Conservation (phyloP, 208 protist genomes). For the Crithidia expoeki region DNA sequence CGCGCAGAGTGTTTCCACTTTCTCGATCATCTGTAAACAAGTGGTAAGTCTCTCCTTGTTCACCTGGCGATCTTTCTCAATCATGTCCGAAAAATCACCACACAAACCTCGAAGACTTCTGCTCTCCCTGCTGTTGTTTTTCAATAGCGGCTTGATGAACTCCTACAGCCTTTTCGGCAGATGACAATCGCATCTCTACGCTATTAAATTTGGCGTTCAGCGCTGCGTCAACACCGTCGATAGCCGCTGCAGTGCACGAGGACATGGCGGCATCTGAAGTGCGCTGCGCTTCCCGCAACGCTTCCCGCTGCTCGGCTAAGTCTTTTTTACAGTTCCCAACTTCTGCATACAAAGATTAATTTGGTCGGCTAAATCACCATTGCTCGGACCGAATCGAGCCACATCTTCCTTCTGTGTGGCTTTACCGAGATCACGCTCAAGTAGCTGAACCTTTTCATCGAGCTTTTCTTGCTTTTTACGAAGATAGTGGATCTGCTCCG, state of each 20-base stretch:
- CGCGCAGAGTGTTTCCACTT: slow-evolving; percentile 16
- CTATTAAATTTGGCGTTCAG: background rate
- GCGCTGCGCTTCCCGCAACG: background rate
- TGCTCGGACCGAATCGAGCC: background rate
- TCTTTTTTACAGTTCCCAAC: background rate
- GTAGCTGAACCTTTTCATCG: slow-evolving; percentile 27
- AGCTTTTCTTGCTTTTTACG: slow-evolving; percentile 36
- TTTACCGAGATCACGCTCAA: background rate
- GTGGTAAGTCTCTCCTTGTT: slow-evolving; percentile 18
- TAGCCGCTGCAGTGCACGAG: slow-evolving; percentile 1
- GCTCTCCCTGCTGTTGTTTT: slow-evolving; percentile 12
- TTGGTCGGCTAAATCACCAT: background rate
- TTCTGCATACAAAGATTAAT: background rate
- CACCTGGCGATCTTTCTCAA: slow-evolving; percentile 18
- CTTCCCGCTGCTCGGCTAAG: background rate
- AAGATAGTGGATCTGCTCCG: slow-evolving; percentile 31
- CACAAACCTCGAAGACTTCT: slow-evolving; percentile 11
- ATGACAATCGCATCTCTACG: background rate
- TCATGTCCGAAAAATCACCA: slow-evolving; percentile 14
- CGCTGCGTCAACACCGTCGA: background rate
- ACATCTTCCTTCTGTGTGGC: background rate
- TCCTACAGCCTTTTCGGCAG: background rate
- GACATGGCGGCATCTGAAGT: background rate
- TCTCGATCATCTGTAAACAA: slow-evolving; percentile 31
- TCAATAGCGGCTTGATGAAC: background rate